A percentile compares a stretch with the other conserved stretches of the same genome.
phyloP scores from a whole-genome alignment of 495 filamentous ascomycete genomes.

The Tuber indicum region DNA sequence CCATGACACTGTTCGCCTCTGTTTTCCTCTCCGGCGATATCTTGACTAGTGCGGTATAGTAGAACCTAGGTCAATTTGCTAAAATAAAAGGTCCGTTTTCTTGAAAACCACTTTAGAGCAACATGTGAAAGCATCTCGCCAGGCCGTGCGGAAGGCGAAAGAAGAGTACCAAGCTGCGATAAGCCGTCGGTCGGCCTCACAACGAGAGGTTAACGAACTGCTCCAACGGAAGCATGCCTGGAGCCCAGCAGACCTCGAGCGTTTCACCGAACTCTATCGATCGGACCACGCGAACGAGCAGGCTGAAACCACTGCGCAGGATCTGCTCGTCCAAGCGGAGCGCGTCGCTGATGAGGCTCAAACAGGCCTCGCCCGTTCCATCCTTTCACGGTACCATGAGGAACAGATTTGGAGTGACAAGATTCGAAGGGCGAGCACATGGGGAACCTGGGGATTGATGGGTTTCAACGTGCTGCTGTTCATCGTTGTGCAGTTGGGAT shows the following conservation, averaged over 20 bases:
- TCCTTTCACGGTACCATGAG: conserved; percentile 89
- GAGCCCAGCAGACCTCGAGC: conserved; percentile 79
- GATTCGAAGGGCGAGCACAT: conserved; percentile 90
- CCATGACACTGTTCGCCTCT: neutral
- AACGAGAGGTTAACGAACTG: conserved; percentile 91
- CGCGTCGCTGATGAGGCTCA: conserved; percentile 67
- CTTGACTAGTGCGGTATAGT: neutral
- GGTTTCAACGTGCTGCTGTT: conserved; percentile 89
- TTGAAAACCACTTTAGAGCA: conserved; percentile 48
- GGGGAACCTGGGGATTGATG: conserved; percentile 98
- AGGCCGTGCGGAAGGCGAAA: conserved; percentile 62
- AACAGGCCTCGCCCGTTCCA: conserved; percentile 64
- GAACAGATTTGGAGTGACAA: conserved; percentile 99
- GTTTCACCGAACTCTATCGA: conserved; percentile 87
- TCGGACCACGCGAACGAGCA: conserved; percentile 91
- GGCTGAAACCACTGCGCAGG: conserved; percentile 66
- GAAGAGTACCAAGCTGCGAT: conserved; percentile 70
- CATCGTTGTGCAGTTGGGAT: conserved; percentile 78
- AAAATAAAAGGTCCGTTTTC: neutral
- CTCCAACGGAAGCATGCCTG: conserved; percentile 91
- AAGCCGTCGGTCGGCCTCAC: conserved; percentile 68
- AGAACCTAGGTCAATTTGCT: neutral
- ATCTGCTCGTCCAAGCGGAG: conserved; percentile 66
- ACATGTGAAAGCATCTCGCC: conserved; percentile 57
- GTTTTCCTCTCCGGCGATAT: neutral